Evolutionary conservation across 805 yeast genomes (phyloP), one percentile per base, ranked within the genome.

Genomic region (Komagataella mondaviorum): DNA sequence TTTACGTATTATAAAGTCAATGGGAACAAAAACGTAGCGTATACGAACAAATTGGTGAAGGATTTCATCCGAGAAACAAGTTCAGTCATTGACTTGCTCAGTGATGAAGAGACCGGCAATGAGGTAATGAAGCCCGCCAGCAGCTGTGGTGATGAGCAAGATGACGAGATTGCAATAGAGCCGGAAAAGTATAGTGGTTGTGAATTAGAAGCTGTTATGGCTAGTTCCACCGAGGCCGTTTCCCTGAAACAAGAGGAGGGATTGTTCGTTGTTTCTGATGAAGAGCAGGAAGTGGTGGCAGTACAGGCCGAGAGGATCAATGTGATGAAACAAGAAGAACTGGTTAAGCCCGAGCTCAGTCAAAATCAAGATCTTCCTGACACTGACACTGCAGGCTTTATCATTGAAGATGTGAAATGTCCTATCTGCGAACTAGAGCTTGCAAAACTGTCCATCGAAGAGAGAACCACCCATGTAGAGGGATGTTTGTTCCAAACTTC

Each of bases 401-500:
- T 30, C 14, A 8, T 30, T 30, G 56, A 57, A 16, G 50, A 45
- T 22, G 55, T 67, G 2, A 6, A 16, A 2, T 82, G 88, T 58
- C 88, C 87, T 0, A 61, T 81, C 1, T 82, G 88, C 56, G 51
- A 54, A 6, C 50, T 64, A 2, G 61, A 70, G 46, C 55, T 82
- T 20, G 64, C 73, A 2, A 52, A 53, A 1, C 62, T 76, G 17
- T 59, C 66, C 2, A 53, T 80, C 5, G 68, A 68, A 36, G 71
- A 68, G 23, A 64, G 85, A 45, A 72, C 70, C 6, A 61, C 66
- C 3, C 88, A 82, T 58, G 84, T 81, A 16, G 81, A 79, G 52
- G 63, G 66, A 36, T 82, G 88, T 56, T 59, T 78, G 3, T 65
- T 30, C 14, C 39, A 57, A 45, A 48, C 61, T 20, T 51, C 59